phyloP scores from a whole-genome alignment of 1,284 basidiomycete species.

The Omphalotus olearius region DNA sequence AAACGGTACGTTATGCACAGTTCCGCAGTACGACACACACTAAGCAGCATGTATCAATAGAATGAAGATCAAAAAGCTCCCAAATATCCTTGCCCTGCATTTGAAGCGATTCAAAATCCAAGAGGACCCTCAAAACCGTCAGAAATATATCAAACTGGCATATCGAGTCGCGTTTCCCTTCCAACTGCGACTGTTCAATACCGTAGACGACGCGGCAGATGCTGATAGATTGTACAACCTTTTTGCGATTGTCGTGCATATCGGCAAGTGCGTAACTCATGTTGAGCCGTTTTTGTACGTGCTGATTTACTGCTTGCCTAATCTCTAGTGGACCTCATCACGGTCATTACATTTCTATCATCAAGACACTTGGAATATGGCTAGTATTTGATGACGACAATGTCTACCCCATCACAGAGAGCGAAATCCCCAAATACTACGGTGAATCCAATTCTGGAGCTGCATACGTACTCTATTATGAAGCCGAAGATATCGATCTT shows the following conservation, averaged over 20 bases:
- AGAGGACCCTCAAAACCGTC: constrained; percentile 72
- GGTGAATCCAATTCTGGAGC: constrained; percentile 88
- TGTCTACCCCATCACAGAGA: constrained; percentile 84
- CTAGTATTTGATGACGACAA: constrained; percentile 95
- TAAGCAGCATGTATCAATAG: constrained; percentile 33
- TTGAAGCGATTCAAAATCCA: constrained; percentile 98
- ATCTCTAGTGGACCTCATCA: constrained; percentile 83
- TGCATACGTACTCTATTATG: constrained; percentile 97
- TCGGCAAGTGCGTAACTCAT: constrained; percentile 76
- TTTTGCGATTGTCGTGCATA: constrained; percentile 95
- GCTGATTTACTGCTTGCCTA: constrained; percentile 17
- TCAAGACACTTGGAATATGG: constrained; percentile 83
- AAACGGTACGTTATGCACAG: constrained; percentile 64
- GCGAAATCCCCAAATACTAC: constrained; percentile 90
- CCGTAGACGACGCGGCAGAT: constrained; percentile 88
- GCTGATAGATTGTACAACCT: constrained; percentile 90
- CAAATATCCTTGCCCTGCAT: constrained; percentile 92
- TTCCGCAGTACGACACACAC: background rate
- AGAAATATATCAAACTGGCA: constrained; percentile 86
- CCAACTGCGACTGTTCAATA: constrained; percentile 93
- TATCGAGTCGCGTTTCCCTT: constrained; percentile 97
- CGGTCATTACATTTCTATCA: constrained; percentile 95
- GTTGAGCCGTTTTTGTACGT: constrained; percentile 4
- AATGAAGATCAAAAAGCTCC: constrained; percentile 97
- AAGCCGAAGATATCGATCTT: constrained; percentile 83